Evolutionary conservation across 1,284 basidiomycete genomes (phyloP).

Genomic region (Microbotryum silenes-acaulis): DNA sequence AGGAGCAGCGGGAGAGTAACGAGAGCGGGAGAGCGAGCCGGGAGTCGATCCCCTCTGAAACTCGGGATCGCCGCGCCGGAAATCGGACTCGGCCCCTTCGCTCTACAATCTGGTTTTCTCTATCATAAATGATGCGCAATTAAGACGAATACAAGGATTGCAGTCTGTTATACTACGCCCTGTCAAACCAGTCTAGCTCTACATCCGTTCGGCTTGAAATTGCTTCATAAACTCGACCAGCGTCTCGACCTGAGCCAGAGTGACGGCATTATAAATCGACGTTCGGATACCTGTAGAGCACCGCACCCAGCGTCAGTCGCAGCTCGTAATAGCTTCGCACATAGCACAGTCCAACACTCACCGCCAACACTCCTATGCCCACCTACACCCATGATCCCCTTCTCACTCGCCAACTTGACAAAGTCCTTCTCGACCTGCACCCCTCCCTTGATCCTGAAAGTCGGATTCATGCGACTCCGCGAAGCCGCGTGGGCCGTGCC

Average conservation of each 20-base stretch:
- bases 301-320: not conserved
- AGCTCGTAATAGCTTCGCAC: no score
- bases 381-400: constrained; percentile 74
- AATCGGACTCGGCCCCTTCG: no score
- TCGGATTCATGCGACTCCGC: constrained; percentile 75
- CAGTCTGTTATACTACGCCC: no score
- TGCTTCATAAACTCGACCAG: constrained; percentile 47
- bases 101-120: no score
- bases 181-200: no score
- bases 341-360: constrained; percentile 41
- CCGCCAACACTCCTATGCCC: constrained; percentile 65
- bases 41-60: no score
- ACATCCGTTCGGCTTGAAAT: constrained; percentile 34
- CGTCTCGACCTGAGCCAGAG: constrained; percentile 58
- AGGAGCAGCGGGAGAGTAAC: no score
- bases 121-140: no score
- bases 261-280: constrained; percentile 91
- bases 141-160: no score
- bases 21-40: no score
- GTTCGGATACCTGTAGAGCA: constrained; percentile 76
- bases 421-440: constrained; percentile 57
- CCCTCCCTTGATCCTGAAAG: constrained; percentile 64
- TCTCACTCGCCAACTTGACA: constrained; percentile 64
- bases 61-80: no score
- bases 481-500: constrained; percentile 28